Base-by-base conservation (phyloP, 768 basidiomycete genomes). In the Leucocoprinus leucothites region DNA sequence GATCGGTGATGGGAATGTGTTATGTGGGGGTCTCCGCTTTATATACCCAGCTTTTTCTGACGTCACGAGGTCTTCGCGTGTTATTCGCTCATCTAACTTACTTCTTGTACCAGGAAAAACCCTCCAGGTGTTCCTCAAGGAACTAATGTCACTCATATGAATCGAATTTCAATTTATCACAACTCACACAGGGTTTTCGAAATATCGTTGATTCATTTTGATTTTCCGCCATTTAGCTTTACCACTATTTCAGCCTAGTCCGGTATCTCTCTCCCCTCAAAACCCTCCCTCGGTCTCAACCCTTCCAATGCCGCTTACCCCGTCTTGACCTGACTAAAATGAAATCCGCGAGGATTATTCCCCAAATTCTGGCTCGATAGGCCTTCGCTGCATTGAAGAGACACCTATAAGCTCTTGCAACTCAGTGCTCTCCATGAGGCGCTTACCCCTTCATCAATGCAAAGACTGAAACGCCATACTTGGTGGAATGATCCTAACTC, bases 1-100 rank as follows among this genome's bases (percentile, higher is more conserved):
- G 51, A 52, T 53, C 52, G 52, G 52, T 53, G 52, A 53, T 53
- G 42, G 52, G 34, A 45, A 38, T 45, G 52, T n/a, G 31, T 31
- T 25, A 14, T n/a, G 43, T 51, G 38, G 50, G n/a, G 18, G 26
- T 24, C n/a, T 36, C 40, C 31, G 28, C 43, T 25, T 53, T 53
- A 53, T 53, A 53, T 45, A 53, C 42, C 42, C 43, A 24, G 28
- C 35, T 16, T 22, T 22, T 34, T 34, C 52, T 53, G 52, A 53
- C 52, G 52, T 53, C 52, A 53, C 44, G 44, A 43, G 48, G 48
- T 36, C 22, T 50, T 36, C 36, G 48, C 48, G 48, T 50, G 48
- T 13, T 38, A 38, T n/a, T 38, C 38, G 38, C 38, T 31, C 31
- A 11, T 11, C 31, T 31, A 31, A 31, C 5, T 31, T 31, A 31